Percentiles rank a stretch among this genome's conserved stretches.
phyloP scores from a whole-genome alignment of 2,329 filamentous ascomycete species.

The Aspergillus tanneri region DNA sequence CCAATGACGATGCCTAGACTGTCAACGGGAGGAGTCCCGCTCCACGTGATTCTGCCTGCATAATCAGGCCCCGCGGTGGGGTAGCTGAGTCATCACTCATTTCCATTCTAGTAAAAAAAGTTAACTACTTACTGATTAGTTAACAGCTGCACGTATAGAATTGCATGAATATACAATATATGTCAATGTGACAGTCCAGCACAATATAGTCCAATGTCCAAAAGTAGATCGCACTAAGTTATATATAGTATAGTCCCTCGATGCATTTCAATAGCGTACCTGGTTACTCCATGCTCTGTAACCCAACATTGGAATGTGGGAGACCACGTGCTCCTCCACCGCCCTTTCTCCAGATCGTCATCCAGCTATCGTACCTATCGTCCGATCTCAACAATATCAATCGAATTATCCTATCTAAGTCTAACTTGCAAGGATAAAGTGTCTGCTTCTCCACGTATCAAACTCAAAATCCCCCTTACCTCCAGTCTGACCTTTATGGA shows the following conservation, averaged over 20 bases:
- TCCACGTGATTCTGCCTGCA: constrained; percentile 2
- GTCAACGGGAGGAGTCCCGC: background rate
- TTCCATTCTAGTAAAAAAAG: background rate
- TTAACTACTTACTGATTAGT: no score
- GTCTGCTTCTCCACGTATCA: background rate
- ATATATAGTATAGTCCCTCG: no score
- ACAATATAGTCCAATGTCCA: no score
- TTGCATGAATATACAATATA: no score
- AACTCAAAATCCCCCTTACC: background rate
- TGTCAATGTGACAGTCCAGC: no score
- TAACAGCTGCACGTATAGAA: no score
- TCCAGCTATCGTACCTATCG: background rate
- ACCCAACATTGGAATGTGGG: background rate
- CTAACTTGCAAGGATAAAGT: background rate
- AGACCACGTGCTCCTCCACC: constrained; percentile 9
- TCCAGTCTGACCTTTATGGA: background rate
- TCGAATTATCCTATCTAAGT: background rate
- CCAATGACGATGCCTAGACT: background rate
- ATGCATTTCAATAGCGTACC: no score
- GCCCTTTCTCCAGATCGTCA: constrained; percentile 8
- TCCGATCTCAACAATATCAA: background rate
- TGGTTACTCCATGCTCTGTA: background rate
- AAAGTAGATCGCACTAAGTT: no score
- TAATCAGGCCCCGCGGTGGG: constrained; percentile 3
- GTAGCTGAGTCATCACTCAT: background rate